Base-by-base conservation (phyloP, 2,329 filamentous ascomycete genomes). In the Aureobasidium zeae region DNA sequence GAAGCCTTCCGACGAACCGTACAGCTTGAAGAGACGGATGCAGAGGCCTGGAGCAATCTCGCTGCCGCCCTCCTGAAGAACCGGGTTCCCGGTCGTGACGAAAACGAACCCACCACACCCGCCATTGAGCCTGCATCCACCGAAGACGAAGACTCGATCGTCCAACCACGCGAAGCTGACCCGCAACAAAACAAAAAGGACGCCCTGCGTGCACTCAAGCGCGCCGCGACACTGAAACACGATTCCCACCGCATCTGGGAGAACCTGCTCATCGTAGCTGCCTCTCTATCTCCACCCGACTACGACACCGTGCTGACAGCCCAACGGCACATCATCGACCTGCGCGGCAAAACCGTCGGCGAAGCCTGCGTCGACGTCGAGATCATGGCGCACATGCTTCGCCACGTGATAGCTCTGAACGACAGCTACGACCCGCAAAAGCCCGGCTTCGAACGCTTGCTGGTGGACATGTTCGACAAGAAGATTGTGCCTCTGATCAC, bases 231-330 rank as follows among this genome's bases (percentile, higher is more conserved):
- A 4, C 75, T 94, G 17, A 86, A 93, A 38, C 76, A 86, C 61
- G 81, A 87, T 54, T 89, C 89, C 65, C 85, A 83, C 74, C 80
- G 86, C 53, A 95, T 98, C 61, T 96, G 89, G 89, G 86, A 94
- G 59, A 98, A 98, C 55, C 82, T 96, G 12, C 76, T 98, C 46
- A 91, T 87, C 0, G 80, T 96, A 16, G 83, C 85, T 0, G 77
- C 84, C 0, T 83, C 86, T 2, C 74, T 91, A 20, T 73, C 72
- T 1, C 88, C 89, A 0, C 81, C 85, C 0, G 77, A 82, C 1
- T 79, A 86, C 57, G 62, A 70, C 0, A 86, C 95, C 49, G 76
- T 94, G 38, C 67, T 94, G 22, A 71, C 81, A 4, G 86, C 86
- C 0, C 73, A 91, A 47, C 76, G 74, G 29, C 77, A 81, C 48